Conservation (phyloP, 129 eudicot genomes). For the Tagetes patula region DNA sequence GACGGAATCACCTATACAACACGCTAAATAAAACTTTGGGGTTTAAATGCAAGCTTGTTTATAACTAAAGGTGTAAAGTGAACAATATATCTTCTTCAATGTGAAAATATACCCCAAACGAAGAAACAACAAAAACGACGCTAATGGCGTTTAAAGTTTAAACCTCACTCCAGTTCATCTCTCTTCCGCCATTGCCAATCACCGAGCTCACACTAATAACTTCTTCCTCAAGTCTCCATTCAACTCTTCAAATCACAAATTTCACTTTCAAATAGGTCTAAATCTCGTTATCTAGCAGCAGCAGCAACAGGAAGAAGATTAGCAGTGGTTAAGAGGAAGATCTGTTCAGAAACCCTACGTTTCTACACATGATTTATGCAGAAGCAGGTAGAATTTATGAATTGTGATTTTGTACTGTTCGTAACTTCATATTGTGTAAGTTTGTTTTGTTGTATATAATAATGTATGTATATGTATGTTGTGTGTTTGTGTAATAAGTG, state of each 20-base stretch:
- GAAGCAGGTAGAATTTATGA: conserved; percentile 16
- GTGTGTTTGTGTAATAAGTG: neutral
- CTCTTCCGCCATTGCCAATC: conserved; percentile 34
- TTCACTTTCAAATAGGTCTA: conserved; percentile 6
- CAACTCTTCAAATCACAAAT: neutral
- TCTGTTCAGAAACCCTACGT: conserved; percentile 13
- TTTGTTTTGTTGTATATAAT: neutral
- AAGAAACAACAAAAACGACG: conserved; percentile 15
- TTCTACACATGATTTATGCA: conserved; percentile 13
- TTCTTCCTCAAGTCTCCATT: conserved; percentile 11
- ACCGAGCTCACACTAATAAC: conserved; percentile 19
- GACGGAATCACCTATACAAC: neutral
- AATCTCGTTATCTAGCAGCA: conserved; percentile 1
- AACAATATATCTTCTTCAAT: conserved; percentile 1
- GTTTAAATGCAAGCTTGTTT: neutral
- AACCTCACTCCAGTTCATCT: conserved; percentile 33
- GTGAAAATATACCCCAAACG: conserved; percentile 20
- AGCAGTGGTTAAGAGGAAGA: conserved; percentile 24
- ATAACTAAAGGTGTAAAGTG: conserved; percentile 3
- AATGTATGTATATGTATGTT: neutral
- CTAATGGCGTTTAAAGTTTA: conserved; percentile 28
- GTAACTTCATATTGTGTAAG: neutral
- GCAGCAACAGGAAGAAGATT: conserved; percentile 5
- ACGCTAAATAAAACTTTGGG: neutral
- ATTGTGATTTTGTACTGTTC: conserved; percentile 5